Evolutionary conservation across 73 alveolate species (phyloP).

Genomic region (Tetrahymena borealis): DNA sequence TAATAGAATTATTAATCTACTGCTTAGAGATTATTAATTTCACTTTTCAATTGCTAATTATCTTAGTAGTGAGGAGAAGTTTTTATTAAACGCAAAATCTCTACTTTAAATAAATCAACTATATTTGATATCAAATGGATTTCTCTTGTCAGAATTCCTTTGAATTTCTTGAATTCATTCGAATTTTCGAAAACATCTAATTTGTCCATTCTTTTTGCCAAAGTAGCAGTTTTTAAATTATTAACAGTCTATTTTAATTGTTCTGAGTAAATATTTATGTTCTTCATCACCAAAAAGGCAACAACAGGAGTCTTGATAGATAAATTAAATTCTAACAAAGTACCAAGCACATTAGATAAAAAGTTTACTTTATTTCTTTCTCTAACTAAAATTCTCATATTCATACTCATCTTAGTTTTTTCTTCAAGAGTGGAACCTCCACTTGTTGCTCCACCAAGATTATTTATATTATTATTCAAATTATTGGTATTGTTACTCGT

Average conservation of each 20-base stretch:
- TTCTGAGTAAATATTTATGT: slow-evolving; percentile 4
- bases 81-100: neutral
- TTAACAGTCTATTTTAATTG: neutral
- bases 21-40: neutral
- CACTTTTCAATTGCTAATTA: neutral
- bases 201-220: slow-evolving; percentile 7
- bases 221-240: neutral
- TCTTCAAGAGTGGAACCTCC: neutral
- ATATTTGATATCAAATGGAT: neutral
- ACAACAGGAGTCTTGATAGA: slow-evolving; percentile 20
- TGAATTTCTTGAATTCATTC: slow-evolving; percentile 10
- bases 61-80: neutral
- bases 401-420: neutral
- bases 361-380: slow-evolving; percentile 38
- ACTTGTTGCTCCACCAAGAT: neutral
- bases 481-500: neutral
- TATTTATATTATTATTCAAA: neutral
- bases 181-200: neutral
- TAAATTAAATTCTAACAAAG: slow-evolving; percentile 21
- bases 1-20: neutral
- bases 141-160: neutral
- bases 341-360: slow-evolving; percentile 19
- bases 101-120: neutral
- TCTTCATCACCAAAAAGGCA: slow-evolving; percentile 19
- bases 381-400: slow-evolving; percentile 12